These are phyloP conservation scores for Arabis hirsuta DNA, from an alignment of 345 rosid species.

Conservation along the genomic window DNA sequence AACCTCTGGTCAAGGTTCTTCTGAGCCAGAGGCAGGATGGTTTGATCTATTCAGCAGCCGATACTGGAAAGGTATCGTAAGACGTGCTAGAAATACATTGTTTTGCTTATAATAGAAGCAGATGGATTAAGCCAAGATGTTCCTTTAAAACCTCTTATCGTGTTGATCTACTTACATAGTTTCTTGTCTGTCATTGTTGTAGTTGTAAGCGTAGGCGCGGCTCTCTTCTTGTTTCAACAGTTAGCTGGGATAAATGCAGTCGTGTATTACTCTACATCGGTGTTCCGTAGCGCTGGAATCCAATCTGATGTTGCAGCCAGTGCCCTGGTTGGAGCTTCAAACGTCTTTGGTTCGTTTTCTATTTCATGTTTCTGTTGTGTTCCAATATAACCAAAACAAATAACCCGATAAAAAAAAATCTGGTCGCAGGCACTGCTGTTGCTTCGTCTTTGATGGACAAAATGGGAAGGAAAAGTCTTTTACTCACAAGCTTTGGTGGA, in stretches of 20 bases:
- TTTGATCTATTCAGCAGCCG: slow-evolving; percentile 90
- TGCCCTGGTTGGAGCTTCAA: slow-evolving; percentile 98
- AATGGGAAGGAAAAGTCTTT: slow-evolving; percentile 94
- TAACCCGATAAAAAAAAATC: neutral
- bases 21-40: slow-evolving; percentile 98
- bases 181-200: slow-evolving; percentile 45
- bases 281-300: slow-evolving; percentile 90
- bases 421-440: slow-evolving; percentile 75
- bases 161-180: slow-evolving; percentile 2
- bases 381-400: neutral
- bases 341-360: slow-evolving; percentile 71
- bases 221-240: slow-evolving; percentile 98
- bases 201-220: slow-evolving; percentile 98
- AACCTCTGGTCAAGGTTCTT: slow-evolving; percentile 65
- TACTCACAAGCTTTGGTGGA: slow-evolving; percentile 86
- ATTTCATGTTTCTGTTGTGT: slow-evolving; percentile 3
- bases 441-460: slow-evolving; percentile 98
- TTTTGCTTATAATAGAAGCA: neutral
- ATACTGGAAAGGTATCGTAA: slow-evolving; percentile 79
- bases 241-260: slow-evolving; percentile 99
- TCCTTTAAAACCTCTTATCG: neutral
- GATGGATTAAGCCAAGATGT: neutral
- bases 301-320: slow-evolving; percentile 98
- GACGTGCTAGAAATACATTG: slow-evolving; percentile 3
- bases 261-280: slow-evolving; percentile 95